These are phyloP conservation scores for Geoglossum cookeanum DNA, from an alignment of 2,329 filamentous ascomycete species.

Conservation along the genomic window DNA sequence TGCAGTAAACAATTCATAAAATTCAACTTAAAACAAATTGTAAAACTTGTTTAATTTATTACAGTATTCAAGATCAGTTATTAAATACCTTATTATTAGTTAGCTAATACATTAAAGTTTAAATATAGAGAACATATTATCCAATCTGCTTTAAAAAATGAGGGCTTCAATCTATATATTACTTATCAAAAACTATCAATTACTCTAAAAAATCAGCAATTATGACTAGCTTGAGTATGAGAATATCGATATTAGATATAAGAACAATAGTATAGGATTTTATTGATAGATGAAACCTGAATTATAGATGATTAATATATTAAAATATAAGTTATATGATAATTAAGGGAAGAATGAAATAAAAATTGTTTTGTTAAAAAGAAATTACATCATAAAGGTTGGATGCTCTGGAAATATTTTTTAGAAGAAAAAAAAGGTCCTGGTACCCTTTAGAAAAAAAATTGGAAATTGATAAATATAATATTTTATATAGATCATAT, in stretches of 20 bases:
- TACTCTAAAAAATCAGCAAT: background rate
- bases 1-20: background rate
- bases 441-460: slow-evolving; percentile 17
- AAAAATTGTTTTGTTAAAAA: slow-evolving; percentile 11
- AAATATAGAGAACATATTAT: no score
- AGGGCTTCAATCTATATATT: background rate
- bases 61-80: background rate
- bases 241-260: slow-evolving; percentile 5
- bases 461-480: slow-evolving; percentile 14
- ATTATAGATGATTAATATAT: slow-evolving; percentile 7
- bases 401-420: slow-evolving; percentile 17
- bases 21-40: background rate
- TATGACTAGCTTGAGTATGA: slow-evolving; percentile 2
- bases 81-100: background rate
- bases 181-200: background rate
- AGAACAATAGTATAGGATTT: slow-evolving; percentile 8
- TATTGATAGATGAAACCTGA: slow-evolving; percentile 12
- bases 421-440: slow-evolving; percentile 13
- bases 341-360: slow-evolving; percentile 11
- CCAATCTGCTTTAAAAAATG: background rate
- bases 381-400: slow-evolving; percentile 12
- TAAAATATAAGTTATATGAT: slow-evolving; percentile 9
- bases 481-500: slow-evolving; percentile 11
- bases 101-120: background rate
- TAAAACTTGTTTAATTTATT: background rate